Evolutionary conservation across 2,329 filamentous ascomycete genomes (phyloP), one percentile per base, ranked within the genome.

Genomic region (Apiospora aurea): DNA sequence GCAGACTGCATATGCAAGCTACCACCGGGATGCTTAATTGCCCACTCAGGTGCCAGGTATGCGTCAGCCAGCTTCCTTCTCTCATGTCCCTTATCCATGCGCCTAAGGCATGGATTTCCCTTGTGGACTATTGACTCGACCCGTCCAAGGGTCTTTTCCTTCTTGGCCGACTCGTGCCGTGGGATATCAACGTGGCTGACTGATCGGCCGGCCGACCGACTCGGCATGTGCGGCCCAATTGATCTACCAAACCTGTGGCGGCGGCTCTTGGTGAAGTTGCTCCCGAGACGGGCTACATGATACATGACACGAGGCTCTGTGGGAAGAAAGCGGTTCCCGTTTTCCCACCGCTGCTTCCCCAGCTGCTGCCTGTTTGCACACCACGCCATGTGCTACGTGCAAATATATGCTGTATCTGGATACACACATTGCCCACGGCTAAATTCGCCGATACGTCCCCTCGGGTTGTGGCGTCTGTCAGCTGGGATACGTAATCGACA

Each of bases 401-500:
- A 41, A 18, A 41, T 13, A 24, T 21, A 64, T 64, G 57, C 21
- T 13, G 57, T 64, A 41, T 64, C 57, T 64, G 10, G 29, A 38
- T 41, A 41, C 57, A 41, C 34, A 5, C 34, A 24, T 29, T 21
- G 34, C 11, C 57, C 57, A 64, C n/a, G 34, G 57, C 57, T 64
- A 64, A 41, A 64, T 41, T 64, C 57, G 24, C 57, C 57, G 57
- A 64, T 64, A 41, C 57, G 57, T 34, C 41, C 57, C 21, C 34
- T 41, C 57, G 29, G 57, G 18, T 64, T 24, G 57, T 64, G 57
- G 57, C 34, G 57, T 38, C 57, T 64, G 57, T 64, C 57, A 64
- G 57, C 57, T 41, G 57, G 57, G 34, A 64, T 41, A 41, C 29
- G 57, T 21, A 64, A 29, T 18, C 57, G 57, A 24, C 57, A 41